Percentiles rank a stretch among this genome's conserved stretches.
These are phyloP conservation scores for Podaxis sp. DNA, from an alignment of 768 basidiomycete genomes.

Conservation along the genomic window DNA sequence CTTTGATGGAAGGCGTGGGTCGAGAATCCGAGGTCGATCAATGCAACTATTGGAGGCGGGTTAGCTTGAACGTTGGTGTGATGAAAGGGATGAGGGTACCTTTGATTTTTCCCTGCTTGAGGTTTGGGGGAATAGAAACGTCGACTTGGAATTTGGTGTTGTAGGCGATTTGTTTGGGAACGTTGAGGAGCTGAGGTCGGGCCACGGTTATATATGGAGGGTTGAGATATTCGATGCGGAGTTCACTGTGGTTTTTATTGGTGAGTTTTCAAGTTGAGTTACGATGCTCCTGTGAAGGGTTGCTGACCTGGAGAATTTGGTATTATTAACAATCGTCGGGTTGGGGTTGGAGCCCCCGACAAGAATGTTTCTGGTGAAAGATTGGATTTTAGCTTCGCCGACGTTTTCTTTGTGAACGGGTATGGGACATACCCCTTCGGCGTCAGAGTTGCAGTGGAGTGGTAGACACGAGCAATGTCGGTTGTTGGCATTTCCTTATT, in stretches of 20 bases:
- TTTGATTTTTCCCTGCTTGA: slow-evolving; percentile 27
- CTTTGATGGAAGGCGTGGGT: slow-evolving; percentile 42
- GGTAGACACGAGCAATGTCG: slow-evolving; percentile 55
- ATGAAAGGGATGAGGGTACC: slow-evolving; percentile 21
- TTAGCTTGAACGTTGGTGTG: background rate
- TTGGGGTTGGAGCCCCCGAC: slow-evolving; percentile 49
- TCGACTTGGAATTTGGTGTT: slow-evolving; percentile 33
- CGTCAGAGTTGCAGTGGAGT: slow-evolving; percentile 56
- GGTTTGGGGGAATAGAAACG: slow-evolving; percentile 28
- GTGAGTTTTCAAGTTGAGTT: background rate
- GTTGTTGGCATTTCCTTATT: slow-evolving; percentile 41
- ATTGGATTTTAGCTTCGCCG: background rate
- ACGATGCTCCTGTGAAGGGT: background rate
- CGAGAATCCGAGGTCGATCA: slow-evolving; percentile 41
- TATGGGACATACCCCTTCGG: slow-evolving; percentile 42
- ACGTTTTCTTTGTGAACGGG: background rate
- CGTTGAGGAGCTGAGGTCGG: slow-evolving; percentile 32
- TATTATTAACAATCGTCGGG: slow-evolving; percentile 22
- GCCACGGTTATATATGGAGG: slow-evolving; percentile 40
- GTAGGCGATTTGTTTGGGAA: slow-evolving; percentile 36
- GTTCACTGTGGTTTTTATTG: slow-evolving; percentile 27
- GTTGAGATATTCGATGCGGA: slow-evolving; percentile 39
- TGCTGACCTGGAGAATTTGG: slow-evolving; percentile 24
- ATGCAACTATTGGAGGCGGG: slow-evolving; percentile 25
- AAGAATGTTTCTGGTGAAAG: slow-evolving; percentile 23